phyloP scores from a whole-genome alignment of 192 early-diverging fungal genomes.

The Coemansia umbellata region DNA sequence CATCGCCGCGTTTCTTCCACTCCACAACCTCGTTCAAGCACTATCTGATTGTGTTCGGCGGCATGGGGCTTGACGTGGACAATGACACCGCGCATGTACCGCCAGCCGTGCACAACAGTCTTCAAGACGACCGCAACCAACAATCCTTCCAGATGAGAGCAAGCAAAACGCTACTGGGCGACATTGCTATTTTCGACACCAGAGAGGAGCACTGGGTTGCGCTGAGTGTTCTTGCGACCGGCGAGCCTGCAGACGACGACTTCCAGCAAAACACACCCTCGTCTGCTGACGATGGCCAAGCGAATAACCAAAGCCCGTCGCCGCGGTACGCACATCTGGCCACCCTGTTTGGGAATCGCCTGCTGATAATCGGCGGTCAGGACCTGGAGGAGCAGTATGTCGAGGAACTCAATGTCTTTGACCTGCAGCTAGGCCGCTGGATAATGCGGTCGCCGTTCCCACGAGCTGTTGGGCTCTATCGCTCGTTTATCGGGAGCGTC shows the following conservation, averaged over 20 bases:
- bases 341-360: constrained; percentile 58
- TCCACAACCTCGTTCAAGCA: constrained; percentile 66
- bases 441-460: constrained; percentile 60
- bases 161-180: constrained; percentile 64
- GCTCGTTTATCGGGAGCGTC: constrained; percentile 66
- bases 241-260: not conserved
- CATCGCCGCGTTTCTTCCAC: constrained; percentile 67
- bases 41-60: constrained; percentile 69
- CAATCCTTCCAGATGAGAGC: constrained; percentile 51
- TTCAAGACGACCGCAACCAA: constrained; percentile 42
- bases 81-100: not conserved
- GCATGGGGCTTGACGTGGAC: constrained; percentile 63
- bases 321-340: constrained; percentile 76
- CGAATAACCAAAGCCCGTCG: constrained; percentile 37
- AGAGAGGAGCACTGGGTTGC: constrained; percentile 53
- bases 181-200: constrained; percentile 63
- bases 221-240: constrained; percentile 13
- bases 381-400: constrained; percentile 74
- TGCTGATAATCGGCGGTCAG: constrained; percentile 73
- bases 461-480: constrained; percentile 74
- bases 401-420: constrained; percentile 74
- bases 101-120: constrained; percentile 1
- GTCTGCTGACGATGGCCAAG: constrained; percentile 7
- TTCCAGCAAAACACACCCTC: constrained; percentile 17
- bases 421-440: constrained; percentile 69